phyloP scores from a whole-genome alignment of 2,329 filamentous ascomycete species.

The Tolypocladium tropicale region DNA sequence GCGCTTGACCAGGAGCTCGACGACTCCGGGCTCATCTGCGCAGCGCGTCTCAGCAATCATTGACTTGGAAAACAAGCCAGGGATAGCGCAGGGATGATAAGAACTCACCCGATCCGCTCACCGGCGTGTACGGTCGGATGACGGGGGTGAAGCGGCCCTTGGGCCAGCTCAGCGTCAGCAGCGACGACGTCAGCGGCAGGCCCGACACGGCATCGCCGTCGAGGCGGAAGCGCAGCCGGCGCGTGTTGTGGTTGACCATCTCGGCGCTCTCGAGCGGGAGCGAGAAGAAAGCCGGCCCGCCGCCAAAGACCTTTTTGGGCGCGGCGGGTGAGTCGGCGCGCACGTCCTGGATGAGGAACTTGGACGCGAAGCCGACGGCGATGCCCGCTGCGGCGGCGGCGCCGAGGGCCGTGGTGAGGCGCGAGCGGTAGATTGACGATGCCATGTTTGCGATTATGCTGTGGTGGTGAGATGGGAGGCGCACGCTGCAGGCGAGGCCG shows the following conservation, averaged over 20 bases:
- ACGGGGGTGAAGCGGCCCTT: conserved; percentile 46
- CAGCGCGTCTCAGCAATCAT: too few relatives aligned
- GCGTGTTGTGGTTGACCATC: conserved; percentile 48
- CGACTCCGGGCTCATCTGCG: conserved; percentile 42
- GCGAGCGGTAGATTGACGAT: background rate
- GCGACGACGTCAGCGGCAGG: conserved; percentile 38
- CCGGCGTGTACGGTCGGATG: conserved; percentile 42
- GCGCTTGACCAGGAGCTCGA: conserved; percentile 58
- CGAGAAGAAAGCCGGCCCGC: conserved; percentile 30
- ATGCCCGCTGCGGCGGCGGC: background rate
- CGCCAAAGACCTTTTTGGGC: conserved; percentile 15
- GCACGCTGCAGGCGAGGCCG: too few relatives aligned
- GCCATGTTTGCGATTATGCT: background rate
- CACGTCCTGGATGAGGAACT: background rate
- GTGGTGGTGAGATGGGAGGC: too few relatives aligned
- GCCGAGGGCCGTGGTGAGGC: background rate
- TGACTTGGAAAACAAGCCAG: too few relatives aligned
- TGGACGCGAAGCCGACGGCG: background rate
- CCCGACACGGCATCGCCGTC: conserved; percentile 35
- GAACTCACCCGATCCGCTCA: background rate
- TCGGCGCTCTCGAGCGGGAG: conserved; percentile 41
- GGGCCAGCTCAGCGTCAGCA: conserved; percentile 52
- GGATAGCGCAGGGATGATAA: too few relatives aligned
- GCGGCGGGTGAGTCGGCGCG: background rate
- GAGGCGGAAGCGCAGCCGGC: conserved; percentile 44